Evolutionary conservation across 306 rosid species (phyloP).

Genomic region (Acacia confusa): DNA sequence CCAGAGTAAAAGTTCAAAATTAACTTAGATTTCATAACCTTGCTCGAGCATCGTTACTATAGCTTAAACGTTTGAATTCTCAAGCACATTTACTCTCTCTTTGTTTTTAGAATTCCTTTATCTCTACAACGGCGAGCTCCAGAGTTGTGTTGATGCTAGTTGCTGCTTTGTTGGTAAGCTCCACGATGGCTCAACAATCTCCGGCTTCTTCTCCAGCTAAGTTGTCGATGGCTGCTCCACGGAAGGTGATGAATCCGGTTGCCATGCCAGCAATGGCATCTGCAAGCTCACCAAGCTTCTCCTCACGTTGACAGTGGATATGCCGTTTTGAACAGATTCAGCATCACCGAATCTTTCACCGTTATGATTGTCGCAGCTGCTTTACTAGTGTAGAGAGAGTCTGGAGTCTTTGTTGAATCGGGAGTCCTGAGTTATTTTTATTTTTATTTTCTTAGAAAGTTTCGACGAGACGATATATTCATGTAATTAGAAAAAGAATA

Average conservation of each 20-base stretch:
- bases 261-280: conserved; percentile 29
- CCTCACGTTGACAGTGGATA: conserved; percentile 24
- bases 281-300: conserved; percentile 22
- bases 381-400: neutral
- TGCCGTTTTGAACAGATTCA: neutral
- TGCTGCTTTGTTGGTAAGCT: conserved; percentile 37
- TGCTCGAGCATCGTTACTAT: neutral
- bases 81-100: neutral
- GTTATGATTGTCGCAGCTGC: neutral
- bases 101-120: neutral
- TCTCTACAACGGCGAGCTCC: conserved; percentile 46
- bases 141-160: conserved; percentile 32
- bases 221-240: conserved; percentile 20
- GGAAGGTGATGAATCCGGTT: neutral
- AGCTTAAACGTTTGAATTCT: neutral
- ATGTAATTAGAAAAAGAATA: too few relatives aligned
- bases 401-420: neutral
- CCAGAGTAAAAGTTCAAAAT: too few relatives aligned
- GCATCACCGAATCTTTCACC: neutral
- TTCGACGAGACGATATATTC: too few relatives aligned
- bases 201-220: conserved; percentile 37
- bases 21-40: neutral
- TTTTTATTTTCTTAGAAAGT: too few relatives aligned
- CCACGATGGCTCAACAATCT: conserved; percentile 45
- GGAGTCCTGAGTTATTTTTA: too few relatives aligned